A percentile compares a stretch with the other conserved stretches of the same genome.
These are phyloP conservation scores for Exophiala calicioides DNA, from an alignment of 2,329 filamentous ascomycete species.

Conservation along the genomic window DNA sequence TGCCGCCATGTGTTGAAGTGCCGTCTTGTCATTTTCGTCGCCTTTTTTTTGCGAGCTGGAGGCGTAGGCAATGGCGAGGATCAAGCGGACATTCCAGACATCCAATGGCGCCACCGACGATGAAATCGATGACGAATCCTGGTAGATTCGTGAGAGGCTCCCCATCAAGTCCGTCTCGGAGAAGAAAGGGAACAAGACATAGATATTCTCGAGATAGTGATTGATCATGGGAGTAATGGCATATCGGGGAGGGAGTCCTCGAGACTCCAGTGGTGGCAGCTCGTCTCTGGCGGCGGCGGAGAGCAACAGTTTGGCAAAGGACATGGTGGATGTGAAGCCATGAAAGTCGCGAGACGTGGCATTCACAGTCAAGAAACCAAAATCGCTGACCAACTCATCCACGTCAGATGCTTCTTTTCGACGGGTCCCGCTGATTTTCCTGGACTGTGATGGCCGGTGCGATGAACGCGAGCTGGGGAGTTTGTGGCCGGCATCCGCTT, in stretches of 20 bases:
- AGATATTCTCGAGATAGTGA: constrained; percentile 82
- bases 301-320: constrained; percentile 83
- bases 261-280: constrained; percentile 61
- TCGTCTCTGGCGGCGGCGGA: constrained; percentile 77
- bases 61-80: constrained; percentile 78
- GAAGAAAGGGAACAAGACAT: constrained; percentile 78
- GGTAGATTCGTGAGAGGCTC: constrained; percentile 79
- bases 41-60: constrained; percentile 68
- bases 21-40: constrained; percentile 64
- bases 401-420: constrained; percentile 78
- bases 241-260: constrained; percentile 70
- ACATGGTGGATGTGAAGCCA: constrained; percentile 83
- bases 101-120: constrained; percentile 60
- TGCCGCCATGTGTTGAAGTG: constrained; percentile 60
- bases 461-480: constrained; percentile 17
- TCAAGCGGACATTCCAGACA: constrained; percentile 84
- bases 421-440: constrained; percentile 42
- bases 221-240: constrained; percentile 70
- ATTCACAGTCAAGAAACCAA: constrained; percentile 92
- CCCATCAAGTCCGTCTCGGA: constrained; percentile 75
- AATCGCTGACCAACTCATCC: constrained; percentile 88
- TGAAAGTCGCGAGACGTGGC: constrained; percentile 93
- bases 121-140: constrained; percentile 43
- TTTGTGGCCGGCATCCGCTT: constrained; percentile 57
- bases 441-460: constrained; percentile 35